phyloP scores from a whole-genome alignment of 2,329 filamentous ascomycete species.

The Microascus cirrosus region DNA sequence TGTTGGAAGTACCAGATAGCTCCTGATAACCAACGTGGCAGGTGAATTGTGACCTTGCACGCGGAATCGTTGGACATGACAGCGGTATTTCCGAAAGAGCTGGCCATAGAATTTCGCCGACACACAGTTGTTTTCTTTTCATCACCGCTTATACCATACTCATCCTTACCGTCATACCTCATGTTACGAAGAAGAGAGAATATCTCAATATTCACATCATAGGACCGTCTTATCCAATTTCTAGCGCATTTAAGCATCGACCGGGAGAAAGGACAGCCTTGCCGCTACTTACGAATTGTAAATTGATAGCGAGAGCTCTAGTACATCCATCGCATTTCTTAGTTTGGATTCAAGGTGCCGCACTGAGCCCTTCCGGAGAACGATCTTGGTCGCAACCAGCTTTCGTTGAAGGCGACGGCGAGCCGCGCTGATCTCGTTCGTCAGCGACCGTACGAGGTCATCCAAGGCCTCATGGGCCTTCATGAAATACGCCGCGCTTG shows the following conservation, averaged over 20 bases:
- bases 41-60: background rate
- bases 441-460: background rate
- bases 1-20: background rate
- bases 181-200: background rate
- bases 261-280: background rate
- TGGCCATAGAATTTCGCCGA: background rate
- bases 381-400: background rate
- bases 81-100: background rate
- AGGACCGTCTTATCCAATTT: background rate
- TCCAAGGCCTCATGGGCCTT: background rate
- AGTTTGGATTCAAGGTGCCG: background rate
- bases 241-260: background rate
- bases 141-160: background rate
- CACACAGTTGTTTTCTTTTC: background rate
- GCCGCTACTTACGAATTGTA: background rate
- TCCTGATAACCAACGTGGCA: background rate
- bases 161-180: background rate
- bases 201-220: background rate
- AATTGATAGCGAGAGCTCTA: background rate
- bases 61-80: background rate
- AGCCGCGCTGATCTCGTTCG: background rate
- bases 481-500: background rate
- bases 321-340: background rate
- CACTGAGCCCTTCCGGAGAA: background rate
- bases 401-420: background rate